A percentile compares a stretch with the other conserved stretches of the same genome.
Conservation (phyloP, 1,284 basidiomycete genomes). For the Inonotus obliquus region DNA sequence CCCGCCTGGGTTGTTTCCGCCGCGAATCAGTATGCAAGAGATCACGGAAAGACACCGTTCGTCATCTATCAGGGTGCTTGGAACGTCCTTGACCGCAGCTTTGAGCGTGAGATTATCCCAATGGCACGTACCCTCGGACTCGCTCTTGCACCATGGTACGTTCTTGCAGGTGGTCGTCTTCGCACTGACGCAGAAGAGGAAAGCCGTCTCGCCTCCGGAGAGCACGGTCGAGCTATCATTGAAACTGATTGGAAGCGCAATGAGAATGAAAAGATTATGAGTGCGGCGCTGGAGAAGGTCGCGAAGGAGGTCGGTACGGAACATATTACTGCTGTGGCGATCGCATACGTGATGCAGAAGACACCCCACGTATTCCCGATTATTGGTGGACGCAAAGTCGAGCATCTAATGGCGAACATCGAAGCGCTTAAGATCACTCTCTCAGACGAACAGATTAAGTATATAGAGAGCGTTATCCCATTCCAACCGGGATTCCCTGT, state of each 20-base stretch:
- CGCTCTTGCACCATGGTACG: conserved; percentile 30
- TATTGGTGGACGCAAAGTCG: conserved; percentile 21
- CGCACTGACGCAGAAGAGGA: conserved; percentile 19
- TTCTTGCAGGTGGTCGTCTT: conserved; percentile 26
- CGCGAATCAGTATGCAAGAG: conserved; percentile 33
- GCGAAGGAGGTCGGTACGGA: conserved; percentile 31
- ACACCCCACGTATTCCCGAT: conserved; percentile 21
- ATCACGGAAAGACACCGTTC: conserved; percentile 44
- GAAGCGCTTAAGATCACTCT: conserved; percentile 24
- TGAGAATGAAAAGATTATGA: conserved; percentile 19
- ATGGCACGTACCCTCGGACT: conserved; percentile 41
- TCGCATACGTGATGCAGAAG: conserved; percentile 21
- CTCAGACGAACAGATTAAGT: conserved; percentile 23
- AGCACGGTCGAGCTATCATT: conserved; percentile 13
- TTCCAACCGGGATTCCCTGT: conserved; percentile 26
- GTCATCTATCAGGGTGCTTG: conserved; percentile 50
- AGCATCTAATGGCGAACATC: conserved; percentile 20
- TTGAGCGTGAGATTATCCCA: conserved; percentile 50
- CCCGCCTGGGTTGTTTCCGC: conserved; percentile 26
- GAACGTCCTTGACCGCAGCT: conserved; percentile 42
- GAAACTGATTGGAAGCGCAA: conserved; percentile 16
- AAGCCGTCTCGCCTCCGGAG: conserved; percentile 15
- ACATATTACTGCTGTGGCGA: conserved; percentile 21
- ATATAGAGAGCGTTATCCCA: conserved; percentile 18
- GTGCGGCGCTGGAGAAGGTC: conserved; percentile 24